A percentile compares a stretch with the other conserved stretches of the same genome.
phyloP scores from a whole-genome alignment of 1,284 basidiomycete genomes.

The Leucoagaricus sp. region DNA sequence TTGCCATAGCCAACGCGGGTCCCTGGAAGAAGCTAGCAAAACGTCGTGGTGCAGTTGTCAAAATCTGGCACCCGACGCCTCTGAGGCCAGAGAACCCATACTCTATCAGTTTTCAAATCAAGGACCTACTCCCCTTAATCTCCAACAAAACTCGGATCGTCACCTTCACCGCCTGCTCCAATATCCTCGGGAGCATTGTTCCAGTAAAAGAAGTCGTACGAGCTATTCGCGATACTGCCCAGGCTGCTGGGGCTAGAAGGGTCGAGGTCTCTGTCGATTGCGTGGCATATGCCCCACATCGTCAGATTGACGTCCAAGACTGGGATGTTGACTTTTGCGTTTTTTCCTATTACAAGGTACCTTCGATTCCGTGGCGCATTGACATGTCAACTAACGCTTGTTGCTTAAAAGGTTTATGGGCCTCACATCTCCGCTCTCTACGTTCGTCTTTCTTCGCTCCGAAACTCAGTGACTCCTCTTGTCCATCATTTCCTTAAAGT shows the following conservation, averaged over 20 bases:
- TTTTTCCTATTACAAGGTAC: slow-evolving; percentile 80
- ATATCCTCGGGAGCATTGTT: slow-evolving; percentile 70
- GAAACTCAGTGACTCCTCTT: slow-evolving; percentile 52
- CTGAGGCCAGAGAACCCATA: slow-evolving; percentile 62
- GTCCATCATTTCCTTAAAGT: slow-evolving; percentile 74
- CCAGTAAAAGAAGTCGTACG: slow-evolving; percentile 59
- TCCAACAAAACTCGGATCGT: slow-evolving; percentile 68
- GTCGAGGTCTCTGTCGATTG: slow-evolving; percentile 73
- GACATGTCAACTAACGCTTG: neutral
- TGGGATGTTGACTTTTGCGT: slow-evolving; percentile 79
- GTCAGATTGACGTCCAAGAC: slow-evolving; percentile 64
- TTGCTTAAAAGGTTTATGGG: slow-evolving; percentile 61
- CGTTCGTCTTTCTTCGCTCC: slow-evolving; percentile 47
- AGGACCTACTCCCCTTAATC: slow-evolving; percentile 63
- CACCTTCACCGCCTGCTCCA: slow-evolving; percentile 76
- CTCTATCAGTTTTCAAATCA: slow-evolving; percentile 57
- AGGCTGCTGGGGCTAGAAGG: slow-evolving; percentile 56
- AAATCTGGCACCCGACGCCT: slow-evolving; percentile 58
- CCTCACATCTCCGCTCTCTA: slow-evolving; percentile 73
- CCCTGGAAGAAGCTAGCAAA: slow-evolving; percentile 76
- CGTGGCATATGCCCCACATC: slow-evolving; percentile 79
- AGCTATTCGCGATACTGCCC: slow-evolving; percentile 53
- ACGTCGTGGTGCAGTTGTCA: slow-evolving; percentile 55
- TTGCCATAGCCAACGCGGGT: slow-evolving; percentile 64
- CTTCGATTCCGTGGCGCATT: slow-evolving; percentile 19